Percentiles rank a stretch among this genome's conserved stretches.
phyloP scores from a whole-genome alignment of 106 monocot species.

The Triglochin maritima region DNA sequence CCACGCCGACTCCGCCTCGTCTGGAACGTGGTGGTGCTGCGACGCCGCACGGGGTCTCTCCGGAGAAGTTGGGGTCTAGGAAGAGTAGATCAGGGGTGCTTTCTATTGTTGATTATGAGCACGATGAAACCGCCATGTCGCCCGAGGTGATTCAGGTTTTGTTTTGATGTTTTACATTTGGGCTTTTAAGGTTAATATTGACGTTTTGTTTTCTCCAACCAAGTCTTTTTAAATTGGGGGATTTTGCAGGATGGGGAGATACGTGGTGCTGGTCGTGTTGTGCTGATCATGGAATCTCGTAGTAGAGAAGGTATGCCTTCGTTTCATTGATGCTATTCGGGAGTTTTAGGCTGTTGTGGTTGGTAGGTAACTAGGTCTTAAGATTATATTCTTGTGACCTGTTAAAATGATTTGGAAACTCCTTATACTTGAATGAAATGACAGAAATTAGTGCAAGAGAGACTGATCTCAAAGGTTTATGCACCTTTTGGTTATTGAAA shows the following conservation, averaged over 20 bases:
- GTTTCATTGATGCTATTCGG: neutral
- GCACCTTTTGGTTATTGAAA: too few relatives aligned
- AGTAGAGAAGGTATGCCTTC: constrained; percentile 27
- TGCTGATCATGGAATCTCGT: constrained; percentile 22
- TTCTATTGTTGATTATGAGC: constrained; percentile 77
- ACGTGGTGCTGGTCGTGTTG: constrained; percentile 9
- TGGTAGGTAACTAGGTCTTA: too few relatives aligned
- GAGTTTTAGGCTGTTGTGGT: neutral
- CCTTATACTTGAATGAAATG: too few relatives aligned
- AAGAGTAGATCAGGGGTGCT: constrained; percentile 27
- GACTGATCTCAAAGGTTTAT: too few relatives aligned
- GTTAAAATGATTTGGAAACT: too few relatives aligned
- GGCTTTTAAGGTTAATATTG: neutral
- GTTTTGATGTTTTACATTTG: neutral
- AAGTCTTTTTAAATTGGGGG: neutral
- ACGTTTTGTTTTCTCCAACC: neutral
- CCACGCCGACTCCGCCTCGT: constrained; percentile 17
- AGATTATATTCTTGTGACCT: too few relatives aligned
- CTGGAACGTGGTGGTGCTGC: constrained; percentile 1
- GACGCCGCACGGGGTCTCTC: too few relatives aligned
- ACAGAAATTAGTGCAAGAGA: too few relatives aligned
- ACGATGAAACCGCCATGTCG: constrained; percentile 82
- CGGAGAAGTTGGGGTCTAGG: constrained; percentile 5
- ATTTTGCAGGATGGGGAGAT: constrained; percentile 39
- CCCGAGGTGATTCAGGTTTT: constrained; percentile 47